Percentiles rank a stretch among this genome's conserved stretches.
Conservation (phyloP, 2,329 filamentous ascomycete genomes). For the Fusarium palustre region DNA sequence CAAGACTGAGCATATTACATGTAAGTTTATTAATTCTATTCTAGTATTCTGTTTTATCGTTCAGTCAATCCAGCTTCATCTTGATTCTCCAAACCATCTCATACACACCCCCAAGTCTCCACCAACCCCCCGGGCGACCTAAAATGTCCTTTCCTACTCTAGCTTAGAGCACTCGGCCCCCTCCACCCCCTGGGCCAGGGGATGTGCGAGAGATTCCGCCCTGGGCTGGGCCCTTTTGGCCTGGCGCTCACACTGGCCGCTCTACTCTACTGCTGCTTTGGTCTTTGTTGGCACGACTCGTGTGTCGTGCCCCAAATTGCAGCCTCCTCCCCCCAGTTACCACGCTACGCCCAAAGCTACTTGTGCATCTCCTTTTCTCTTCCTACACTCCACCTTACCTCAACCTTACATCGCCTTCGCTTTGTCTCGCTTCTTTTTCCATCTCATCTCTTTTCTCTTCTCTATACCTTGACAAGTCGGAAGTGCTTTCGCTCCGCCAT, state of each 20-base stretch:
- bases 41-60: not conserved
- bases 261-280: not conserved
- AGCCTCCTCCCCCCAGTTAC: slow-evolving; percentile 45
- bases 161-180: slow-evolving; percentile 31
- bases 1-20: not conserved
- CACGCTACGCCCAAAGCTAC: slow-evolving; percentile 48
- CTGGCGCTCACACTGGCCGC: slow-evolving; percentile 18
- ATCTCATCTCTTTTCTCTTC: slow-evolving; percentile 41
- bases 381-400: slow-evolving; percentile 47
- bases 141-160: slow-evolving; percentile 25
- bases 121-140: slow-evolving; percentile 24
- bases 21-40: slow-evolving; percentile 6
- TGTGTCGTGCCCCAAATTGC: slow-evolving; percentile 50
- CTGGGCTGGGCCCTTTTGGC: slow-evolving; percentile 47
- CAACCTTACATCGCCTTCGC: slow-evolving; percentile 39
- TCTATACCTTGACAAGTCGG: slow-evolving; percentile 38
- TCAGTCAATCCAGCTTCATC: not conserved
- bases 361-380: slow-evolving; percentile 49
- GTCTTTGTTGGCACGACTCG: slow-evolving; percentile 47
- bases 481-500: slow-evolving; percentile 30
- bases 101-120: slow-evolving; percentile 33
- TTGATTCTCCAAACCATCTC: slow-evolving; percentile 3
- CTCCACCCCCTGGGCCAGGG: slow-evolving; percentile 47
- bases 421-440: slow-evolving; percentile 42
- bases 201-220: slow-evolving; percentile 49